Percentiles rank a stretch among this genome's conserved stretches.
Evolutionary conservation across 306 rosid genomes (phyloP).

Genomic region (Quercus rubra): DNA sequence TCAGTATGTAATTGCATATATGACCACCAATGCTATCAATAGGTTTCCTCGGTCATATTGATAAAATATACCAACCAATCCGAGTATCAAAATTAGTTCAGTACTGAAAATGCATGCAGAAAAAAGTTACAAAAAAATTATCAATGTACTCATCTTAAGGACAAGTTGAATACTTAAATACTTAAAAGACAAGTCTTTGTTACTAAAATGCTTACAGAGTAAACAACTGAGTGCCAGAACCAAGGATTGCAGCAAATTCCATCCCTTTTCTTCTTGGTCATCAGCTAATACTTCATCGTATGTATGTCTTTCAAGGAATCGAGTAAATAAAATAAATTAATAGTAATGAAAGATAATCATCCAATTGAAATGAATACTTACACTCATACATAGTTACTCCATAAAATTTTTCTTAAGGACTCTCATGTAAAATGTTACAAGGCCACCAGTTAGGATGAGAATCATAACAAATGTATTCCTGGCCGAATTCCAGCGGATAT

Average conservation of each 20-base stretch:
- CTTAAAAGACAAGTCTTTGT: background rate
- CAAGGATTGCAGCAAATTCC: constrained; percentile 94
- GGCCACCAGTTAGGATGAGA: constrained; percentile 93
- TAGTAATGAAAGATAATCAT: constrained; percentile 4
- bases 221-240: constrained; percentile 88
- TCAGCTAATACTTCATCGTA: constrained; percentile 97
- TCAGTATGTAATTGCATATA: constrained; percentile 92
- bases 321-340: background rate
- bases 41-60: constrained; percentile 93
- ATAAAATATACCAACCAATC: constrained; percentile 90
- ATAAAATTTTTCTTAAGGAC: constrained; percentile 91
- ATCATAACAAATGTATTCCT: constrained; percentile 92
- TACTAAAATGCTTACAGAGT: constrained; percentile 63
- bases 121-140: constrained; percentile 6
- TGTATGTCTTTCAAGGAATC: constrained; percentile 53
- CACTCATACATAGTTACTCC: constrained; percentile 49
- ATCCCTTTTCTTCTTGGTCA: constrained; percentile 97
- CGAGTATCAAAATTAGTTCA: constrained; percentile 80
- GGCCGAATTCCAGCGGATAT: constrained; percentile 91
- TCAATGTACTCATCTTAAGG: background rate
- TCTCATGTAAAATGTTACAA: constrained; percentile 93
- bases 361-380: background rate
- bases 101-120: constrained; percentile 56
- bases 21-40: constrained; percentile 87
- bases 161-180: no score